phyloP scores from a whole-genome alignment of 2,329 filamentous ascomycete genomes.

The Apiospora aurea region DNA sequence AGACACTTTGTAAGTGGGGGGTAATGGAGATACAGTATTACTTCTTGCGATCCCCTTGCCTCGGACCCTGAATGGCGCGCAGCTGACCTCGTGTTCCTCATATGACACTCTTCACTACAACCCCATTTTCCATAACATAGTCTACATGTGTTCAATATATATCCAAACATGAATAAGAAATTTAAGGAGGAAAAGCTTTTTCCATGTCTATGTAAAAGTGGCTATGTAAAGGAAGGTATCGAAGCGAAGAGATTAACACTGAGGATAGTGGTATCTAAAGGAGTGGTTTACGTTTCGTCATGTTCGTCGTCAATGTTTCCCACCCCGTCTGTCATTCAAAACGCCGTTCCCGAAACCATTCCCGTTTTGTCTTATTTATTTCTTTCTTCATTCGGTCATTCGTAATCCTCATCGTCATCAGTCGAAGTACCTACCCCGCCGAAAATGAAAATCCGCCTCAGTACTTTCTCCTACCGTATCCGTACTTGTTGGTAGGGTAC shows the following conservation, averaged over 20 bases:
- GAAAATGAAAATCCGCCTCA: background rate
- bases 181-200: background rate
- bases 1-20: too few species aligned
- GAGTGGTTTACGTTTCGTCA: constrained; percentile 1
- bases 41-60: too few species aligned
- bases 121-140: too few species aligned
- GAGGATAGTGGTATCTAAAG: constrained; percentile 3
- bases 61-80: too few species aligned
- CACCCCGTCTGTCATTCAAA: background rate
- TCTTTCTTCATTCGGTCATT: background rate
- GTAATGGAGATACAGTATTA: too few species aligned
- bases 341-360: background rate
- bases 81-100: background rate
- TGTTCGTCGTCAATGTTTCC: background rate
- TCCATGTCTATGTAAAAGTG: constrained; percentile 6
- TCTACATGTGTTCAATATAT: too few species aligned
- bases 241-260: constrained; percentile 7
- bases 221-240: constrained; percentile 9
- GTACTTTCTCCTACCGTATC: background rate
- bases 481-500: background rate
- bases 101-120: background rate
- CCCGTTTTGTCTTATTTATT: background rate
- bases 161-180: background rate
- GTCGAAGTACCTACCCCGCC: background rate
- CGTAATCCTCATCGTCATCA: too few species aligned